Evolutionary conservation across 257 asterid genomes (phyloP).

Genomic region (Dorcoceras hygrometricum): DNA sequence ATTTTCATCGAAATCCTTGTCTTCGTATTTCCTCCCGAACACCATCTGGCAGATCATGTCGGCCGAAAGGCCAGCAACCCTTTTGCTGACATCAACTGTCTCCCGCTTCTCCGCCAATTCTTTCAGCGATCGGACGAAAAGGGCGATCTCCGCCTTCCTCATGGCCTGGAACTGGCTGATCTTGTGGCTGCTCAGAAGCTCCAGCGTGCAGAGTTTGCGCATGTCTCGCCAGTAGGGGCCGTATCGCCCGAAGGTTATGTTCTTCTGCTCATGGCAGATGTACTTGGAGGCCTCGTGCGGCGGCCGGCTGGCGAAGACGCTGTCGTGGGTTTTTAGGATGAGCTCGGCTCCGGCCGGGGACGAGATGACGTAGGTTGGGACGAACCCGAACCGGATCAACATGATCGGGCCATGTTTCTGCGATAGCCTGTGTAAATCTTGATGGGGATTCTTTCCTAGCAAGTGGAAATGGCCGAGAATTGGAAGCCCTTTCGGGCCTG

Average conservation of each 20-base stretch:
- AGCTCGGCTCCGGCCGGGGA: conserved; percentile 35
- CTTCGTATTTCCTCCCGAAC: conserved; percentile 38
- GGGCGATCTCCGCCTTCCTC: conserved; percentile 31
- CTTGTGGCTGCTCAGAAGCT: conserved; percentile 32
- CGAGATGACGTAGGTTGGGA: conserved; percentile 27
- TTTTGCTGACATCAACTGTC: conserved; percentile 28
- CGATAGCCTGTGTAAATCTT: conserved; percentile 24
- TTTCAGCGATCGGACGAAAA: conserved; percentile 21
- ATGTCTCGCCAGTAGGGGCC: conserved; percentile 42
- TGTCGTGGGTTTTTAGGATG: conserved; percentile 42
- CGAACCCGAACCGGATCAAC: conserved; percentile 36
- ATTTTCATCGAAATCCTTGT: conserved; percentile 27
- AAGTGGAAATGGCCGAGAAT: conserved; percentile 41
- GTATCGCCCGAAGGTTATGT: conserved; percentile 17
- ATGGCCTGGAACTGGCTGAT: conserved; percentile 27
- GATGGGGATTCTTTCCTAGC: conserved; percentile 40
- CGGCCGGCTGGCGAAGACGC: conserved; percentile 35
- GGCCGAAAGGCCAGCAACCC: conserved; percentile 20
- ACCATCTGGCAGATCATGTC: conserved; percentile 40
- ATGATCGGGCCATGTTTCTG: conserved; percentile 39
- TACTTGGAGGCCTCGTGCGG: neutral
- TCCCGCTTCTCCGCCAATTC: conserved; percentile 14
- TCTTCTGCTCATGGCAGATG: conserved; percentile 24
- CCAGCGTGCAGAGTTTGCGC: conserved; percentile 35
- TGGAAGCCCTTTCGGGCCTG: conserved; percentile 37